phyloP scores from a whole-genome alignment of 768 basidiomycete genomes.

The Lentinula sp. region DNA sequence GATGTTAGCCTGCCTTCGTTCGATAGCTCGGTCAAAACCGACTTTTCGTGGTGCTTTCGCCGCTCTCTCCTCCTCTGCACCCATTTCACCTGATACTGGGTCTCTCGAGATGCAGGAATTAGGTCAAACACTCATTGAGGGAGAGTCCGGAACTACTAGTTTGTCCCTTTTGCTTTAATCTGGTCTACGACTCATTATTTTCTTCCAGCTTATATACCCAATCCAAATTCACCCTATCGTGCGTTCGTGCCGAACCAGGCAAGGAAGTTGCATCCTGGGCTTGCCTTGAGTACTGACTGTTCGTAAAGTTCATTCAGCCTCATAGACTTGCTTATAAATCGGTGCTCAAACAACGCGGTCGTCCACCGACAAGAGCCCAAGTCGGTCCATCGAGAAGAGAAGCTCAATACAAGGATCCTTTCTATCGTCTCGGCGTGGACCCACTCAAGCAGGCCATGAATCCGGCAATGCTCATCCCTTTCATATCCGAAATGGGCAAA shows the following conservation, averaged over 20 bases:
- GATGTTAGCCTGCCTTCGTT: background rate
- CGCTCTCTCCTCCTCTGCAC: background rate
- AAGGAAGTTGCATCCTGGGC: conserved; percentile 2
- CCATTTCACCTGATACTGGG: background rate
- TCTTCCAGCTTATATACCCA: conserved; percentile 7
- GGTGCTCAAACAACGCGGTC: conserved; percentile 19
- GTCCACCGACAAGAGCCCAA: background rate
- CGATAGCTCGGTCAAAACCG: background rate
- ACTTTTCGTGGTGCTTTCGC: background rate
- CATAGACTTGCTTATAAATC: conserved; percentile 32
- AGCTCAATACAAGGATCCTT: conserved; percentile 57
- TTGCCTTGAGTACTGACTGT: background rate
- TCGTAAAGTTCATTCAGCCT: conserved; percentile 40
- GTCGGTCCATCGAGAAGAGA: conserved; percentile 51
- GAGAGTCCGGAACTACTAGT: background rate
- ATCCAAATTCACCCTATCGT: conserved; percentile 8
- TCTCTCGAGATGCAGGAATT: background rate
- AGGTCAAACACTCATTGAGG: background rate
- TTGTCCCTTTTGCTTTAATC: background rate
- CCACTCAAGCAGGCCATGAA: conserved; percentile 68
- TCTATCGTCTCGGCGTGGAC: conserved; percentile 67
- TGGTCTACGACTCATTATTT: conserved; percentile 1
- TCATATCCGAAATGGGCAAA: conserved; percentile 74
- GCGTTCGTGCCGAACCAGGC: conserved; percentile 17
- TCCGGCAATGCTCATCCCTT: conserved; percentile 47